phyloP scores from a whole-genome alignment of 225 moss, liverwort and hornwort species.

The Pseudoscleropodium purum region DNA sequence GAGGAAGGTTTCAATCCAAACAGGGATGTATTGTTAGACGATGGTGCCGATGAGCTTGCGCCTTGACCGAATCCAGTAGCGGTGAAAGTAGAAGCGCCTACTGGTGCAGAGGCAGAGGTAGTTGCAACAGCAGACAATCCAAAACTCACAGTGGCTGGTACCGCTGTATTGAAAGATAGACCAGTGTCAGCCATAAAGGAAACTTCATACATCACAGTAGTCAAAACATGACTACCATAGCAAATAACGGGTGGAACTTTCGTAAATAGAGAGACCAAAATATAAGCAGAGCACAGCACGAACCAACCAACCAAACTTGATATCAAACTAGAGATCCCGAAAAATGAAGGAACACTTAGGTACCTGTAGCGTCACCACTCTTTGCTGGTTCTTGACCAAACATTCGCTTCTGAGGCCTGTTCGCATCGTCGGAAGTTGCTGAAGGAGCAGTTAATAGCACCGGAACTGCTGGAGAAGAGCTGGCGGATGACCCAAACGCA shows the following conservation, averaged over 20 bases:
- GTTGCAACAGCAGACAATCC: conserved; percentile 32
- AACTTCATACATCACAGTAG: neutral
- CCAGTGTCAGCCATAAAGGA: neutral
- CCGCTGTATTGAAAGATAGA: conserved; percentile 4
- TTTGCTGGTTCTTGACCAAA: conserved; percentile 25
- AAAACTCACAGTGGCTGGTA: conserved; percentile 14
- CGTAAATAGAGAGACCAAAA: neutral
- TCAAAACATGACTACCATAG: neutral
- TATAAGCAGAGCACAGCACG: neutral
- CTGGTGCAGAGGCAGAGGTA: conserved; percentile 5
- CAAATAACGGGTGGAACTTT: neutral
- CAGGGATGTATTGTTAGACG: conserved; percentile 5
- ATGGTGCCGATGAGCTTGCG: conserved; percentile 9
- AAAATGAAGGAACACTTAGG: neutral
- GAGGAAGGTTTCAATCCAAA: conserved; percentile 35
- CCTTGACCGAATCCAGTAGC: conserved; percentile 29
- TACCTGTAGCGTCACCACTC: conserved; percentile 18
- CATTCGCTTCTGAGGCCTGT: conserved; percentile 37
- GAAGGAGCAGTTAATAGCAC: conserved; percentile 2
- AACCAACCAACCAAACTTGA: neutral
- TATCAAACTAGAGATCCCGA: neutral
- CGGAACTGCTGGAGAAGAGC: conserved; percentile 5
- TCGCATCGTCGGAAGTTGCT: conserved; percentile 8
- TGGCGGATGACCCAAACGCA: conserved; percentile 21
- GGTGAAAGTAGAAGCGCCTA: conserved; percentile 12